A percentile compares a stretch with the other conserved stretches of the same genome.
Conservation (phyloP, 345 rosid genomes). For the Diplotaxis tenuifolia region DNA sequence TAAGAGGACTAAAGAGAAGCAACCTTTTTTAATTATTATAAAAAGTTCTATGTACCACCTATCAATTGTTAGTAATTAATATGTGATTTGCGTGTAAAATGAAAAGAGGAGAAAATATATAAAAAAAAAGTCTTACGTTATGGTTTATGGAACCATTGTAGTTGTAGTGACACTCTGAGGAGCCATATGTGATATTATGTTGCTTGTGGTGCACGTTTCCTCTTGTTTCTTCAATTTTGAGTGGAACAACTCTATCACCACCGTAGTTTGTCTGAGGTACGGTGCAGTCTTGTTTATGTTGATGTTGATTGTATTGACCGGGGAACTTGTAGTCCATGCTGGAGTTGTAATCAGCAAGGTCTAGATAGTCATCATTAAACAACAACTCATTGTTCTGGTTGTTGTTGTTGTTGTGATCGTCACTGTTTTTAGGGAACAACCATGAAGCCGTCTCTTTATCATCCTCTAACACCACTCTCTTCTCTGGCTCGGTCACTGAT, state of each 20-base stretch:
- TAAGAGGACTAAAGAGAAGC: conserved; percentile 35
- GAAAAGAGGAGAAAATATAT: neutral
- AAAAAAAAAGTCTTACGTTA: conserved; percentile 49
- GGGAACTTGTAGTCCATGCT: conserved; percentile 48
- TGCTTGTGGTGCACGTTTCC: conserved; percentile 43
- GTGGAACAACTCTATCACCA: conserved; percentile 75
- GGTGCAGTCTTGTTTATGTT: conserved; percentile 28
- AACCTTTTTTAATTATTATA: no score
- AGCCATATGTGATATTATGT: conserved; percentile 46
- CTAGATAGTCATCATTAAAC: conserved; percentile 62
- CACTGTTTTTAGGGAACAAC: conserved; percentile 47
- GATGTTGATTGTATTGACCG: conserved; percentile 36
- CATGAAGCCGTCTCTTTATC: conserved; percentile 73
- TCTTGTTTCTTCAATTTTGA: conserved; percentile 43
- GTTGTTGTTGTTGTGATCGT: conserved; percentile 24
- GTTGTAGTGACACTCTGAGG: conserved; percentile 43
- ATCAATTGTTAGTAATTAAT: neutral
- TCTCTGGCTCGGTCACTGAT: conserved; percentile 16
- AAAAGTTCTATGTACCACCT: neutral
- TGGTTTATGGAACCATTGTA: conserved; percentile 45
- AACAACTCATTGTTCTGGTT: conserved; percentile 40
- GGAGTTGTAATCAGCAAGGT: conserved; percentile 61
- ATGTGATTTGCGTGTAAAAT: neutral
- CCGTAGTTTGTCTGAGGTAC: conserved; percentile 46
- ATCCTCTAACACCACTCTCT: conserved; percentile 46